A percentile compares a stretch with the other conserved stretches of the same genome.
Conservation (phyloP, 208 protist genomes). For the Endotrypanum monterogeii region DNA sequence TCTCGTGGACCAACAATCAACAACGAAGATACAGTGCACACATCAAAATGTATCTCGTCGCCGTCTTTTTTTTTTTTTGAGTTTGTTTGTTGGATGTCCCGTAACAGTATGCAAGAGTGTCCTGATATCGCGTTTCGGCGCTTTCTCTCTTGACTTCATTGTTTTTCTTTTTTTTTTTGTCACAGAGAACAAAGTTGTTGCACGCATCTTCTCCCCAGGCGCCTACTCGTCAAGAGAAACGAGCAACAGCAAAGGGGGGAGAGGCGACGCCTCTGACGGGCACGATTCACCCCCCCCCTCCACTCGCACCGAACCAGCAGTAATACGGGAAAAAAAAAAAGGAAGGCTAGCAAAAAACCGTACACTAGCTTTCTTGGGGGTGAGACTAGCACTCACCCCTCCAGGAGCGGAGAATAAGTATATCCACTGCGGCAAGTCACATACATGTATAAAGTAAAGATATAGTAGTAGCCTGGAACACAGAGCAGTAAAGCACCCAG, state of each 20-base stretch:
- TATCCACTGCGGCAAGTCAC: slow-evolving; percentile 53
- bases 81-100: no score
- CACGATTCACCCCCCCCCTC: no score
- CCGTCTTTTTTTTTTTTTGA: background rate
- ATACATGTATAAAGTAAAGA: slow-evolving; percentile 66
- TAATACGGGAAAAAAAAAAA: background rate
- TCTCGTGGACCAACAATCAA: background rate
- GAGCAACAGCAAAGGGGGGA: background rate
- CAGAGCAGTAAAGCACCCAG: slow-evolving; percentile 49
- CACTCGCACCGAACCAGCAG: background rate
- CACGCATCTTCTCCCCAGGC: background rate
- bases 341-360: no score
- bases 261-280: background rate
- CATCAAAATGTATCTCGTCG: background rate
- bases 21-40: background rate
- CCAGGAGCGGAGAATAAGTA: slow-evolving; percentile 48
- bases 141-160: background rate
- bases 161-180: background rate
- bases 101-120: background rate
- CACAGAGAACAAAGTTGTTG: background rate
- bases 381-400: slow-evolving; percentile 6
- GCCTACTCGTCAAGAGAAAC: background rate
- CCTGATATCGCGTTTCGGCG: no score
- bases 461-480: slow-evolving; percentile 74
- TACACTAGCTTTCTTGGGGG: no score